phyloP scores from a whole-genome alignment of 2,329 filamentous ascomycete genomes.

The Microsporum ferrugineum region DNA sequence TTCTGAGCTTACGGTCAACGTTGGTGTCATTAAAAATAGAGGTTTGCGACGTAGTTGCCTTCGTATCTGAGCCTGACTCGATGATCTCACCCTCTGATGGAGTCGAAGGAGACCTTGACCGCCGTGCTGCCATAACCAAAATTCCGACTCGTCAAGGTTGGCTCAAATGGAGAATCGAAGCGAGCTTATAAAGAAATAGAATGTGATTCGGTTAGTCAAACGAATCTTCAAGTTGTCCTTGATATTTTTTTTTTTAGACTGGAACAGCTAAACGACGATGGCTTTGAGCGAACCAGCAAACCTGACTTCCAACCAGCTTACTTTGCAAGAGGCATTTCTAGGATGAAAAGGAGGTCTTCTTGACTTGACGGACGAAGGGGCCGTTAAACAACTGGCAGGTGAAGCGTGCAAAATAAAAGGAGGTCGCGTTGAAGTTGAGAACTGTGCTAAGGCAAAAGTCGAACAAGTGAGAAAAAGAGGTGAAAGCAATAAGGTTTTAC shows the following conservation, averaged over 20 bases:
- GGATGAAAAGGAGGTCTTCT: neutral
- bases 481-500: neutral
- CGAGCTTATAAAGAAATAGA: slow-evolving; percentile 10
- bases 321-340: slow-evolving; percentile 6
- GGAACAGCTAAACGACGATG: slow-evolving; percentile 7
- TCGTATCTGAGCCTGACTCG: slow-evolving; percentile 58
- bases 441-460: no score
- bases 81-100: slow-evolving; percentile 82
- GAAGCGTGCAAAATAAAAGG: neutral
- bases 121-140: slow-evolving; percentile 37
- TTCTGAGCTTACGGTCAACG: slow-evolving; percentile 91
- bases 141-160: neutral
- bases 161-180: slow-evolving; percentile 4
- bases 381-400: neutral
- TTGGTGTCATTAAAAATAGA: slow-evolving; percentile 63
- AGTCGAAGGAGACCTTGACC: slow-evolving; percentile 45
- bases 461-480: neutral
- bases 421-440: neutral
- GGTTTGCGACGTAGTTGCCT: slow-evolving; percentile 77
- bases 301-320: slow-evolving; percentile 19
- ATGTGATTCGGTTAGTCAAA: slow-evolving; percentile 27
- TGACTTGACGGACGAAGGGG: neutral
- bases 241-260: neutral
- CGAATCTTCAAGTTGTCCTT: slow-evolving; percentile 4
- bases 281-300: slow-evolving; percentile 11